Base-by-base conservation (phyloP, 106 monocot genomes). In the Phalaenopsis aphrodite region DNA sequence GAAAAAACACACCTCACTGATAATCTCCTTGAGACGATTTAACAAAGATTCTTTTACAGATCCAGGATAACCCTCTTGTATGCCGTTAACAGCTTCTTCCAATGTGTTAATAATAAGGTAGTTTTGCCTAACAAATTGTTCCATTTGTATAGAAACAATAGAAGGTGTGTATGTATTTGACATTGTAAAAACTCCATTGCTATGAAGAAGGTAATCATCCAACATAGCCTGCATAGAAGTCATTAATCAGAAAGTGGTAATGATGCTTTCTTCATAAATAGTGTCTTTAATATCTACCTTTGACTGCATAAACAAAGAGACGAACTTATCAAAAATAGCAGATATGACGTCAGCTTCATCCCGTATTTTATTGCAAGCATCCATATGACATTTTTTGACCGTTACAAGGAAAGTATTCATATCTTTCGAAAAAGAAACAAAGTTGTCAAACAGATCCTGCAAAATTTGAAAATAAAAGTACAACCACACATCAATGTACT, bases 371-470 rank as follows among this genome's bases (percentile, higher is more conserved):
- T 82, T 47, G 61, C 94, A 97, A 64, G 61, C 57, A 73, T 19
- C 81, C 74, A 85, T 10, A 79, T 97, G 96, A 86, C 83, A 76
- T 41, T 83, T 80, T 37, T 83, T 83, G 49, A 88, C 66, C 47
- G 79, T 87, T 38, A 79, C 58, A 55, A 90, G 80, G 64, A 92
- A 75, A 61, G 92, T 75, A n/a, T 52, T 76, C 41, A 86, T 66
- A 78, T 97, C 94, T 65, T 73, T 87, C 21, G 85, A 88, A 87
- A 92, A 82, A 14, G 78, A 75, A 75, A 92, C 81, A 61, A 94
- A 38, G 52, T 77, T 86, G 79, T 97, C 96, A 82, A 96, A 88
- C 5, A 91, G 73, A 56, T 87, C 76, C 93, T 95, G 87, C 72
- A 85, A 75, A 77, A 78, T 3, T 52, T 72, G 56, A 73, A 11